These are phyloP conservation scores for Chenopodium album DNA, from an alignment of 148 eudicot species.

Conservation along the genomic window DNA sequence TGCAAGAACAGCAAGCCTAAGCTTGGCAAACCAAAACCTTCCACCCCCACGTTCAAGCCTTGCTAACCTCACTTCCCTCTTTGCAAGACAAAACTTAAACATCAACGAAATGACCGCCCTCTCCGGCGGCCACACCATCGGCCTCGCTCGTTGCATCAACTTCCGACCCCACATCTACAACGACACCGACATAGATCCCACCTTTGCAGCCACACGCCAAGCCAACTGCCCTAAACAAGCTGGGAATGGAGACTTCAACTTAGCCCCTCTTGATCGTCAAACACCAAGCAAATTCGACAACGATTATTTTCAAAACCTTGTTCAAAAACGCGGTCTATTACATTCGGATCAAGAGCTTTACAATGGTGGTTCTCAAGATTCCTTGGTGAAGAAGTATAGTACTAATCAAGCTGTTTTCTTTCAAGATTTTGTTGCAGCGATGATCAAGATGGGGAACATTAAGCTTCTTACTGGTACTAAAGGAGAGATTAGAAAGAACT, in stretches of 20 bases:
- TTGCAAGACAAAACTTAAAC: conserved; percentile 35
- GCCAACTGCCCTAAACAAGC: conserved; percentile 33
- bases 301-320: conserved; percentile 38
- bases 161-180: conserved; percentile 46
- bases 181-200: conserved; percentile 46
- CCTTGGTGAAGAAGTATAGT: conserved; percentile 32
- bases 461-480: conserved; percentile 50
- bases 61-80: conserved; percentile 36
- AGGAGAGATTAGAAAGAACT: conserved; percentile 53
- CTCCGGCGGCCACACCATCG: conserved; percentile 62
- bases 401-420: conserved; percentile 25
- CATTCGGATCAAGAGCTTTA: conserved; percentile 57
- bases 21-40: conserved; percentile 47
- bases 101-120: conserved; percentile 52
- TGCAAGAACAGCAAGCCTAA: conserved; percentile 47
- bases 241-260: conserved; percentile 34
- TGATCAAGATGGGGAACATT: conserved; percentile 58
- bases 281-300: conserved; percentile 40
- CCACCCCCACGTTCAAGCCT: conserved; percentile 48
- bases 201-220: conserved; percentile 34
- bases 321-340: conserved; percentile 39
- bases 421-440: conserved; percentile 47
- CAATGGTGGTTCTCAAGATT: conserved; percentile 50
- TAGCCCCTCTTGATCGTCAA: conserved; percentile 43
- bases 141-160: conserved; percentile 44